phyloP scores from a whole-genome alignment of 2,329 filamentous ascomycete species.

The Scedosporium apiospermum region DNA sequence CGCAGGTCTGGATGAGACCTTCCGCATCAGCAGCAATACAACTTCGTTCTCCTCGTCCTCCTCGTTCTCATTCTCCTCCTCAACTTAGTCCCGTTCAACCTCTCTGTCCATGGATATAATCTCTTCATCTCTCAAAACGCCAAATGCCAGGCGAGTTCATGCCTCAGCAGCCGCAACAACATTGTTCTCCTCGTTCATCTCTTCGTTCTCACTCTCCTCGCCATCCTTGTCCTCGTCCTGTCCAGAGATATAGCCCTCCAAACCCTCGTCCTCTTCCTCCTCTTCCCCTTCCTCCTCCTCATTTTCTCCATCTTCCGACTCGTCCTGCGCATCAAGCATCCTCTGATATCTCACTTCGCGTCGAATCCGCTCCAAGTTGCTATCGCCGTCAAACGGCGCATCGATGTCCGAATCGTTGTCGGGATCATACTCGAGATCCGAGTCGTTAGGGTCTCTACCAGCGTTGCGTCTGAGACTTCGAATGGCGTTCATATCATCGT shows the following conservation, averaged over 20 bases:
- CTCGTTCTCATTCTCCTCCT: too few relatives aligned
- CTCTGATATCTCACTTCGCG: background rate
- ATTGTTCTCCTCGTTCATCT: background rate
- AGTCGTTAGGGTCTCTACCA: conserved; percentile 2
- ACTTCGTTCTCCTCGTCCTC: too few relatives aligned
- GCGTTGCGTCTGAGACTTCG: background rate
- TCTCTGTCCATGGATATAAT: too few relatives aligned
- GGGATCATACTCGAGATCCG: conserved; percentile 2
- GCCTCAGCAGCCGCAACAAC: too few relatives aligned
- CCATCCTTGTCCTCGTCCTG: background rate
- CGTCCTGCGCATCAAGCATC: background rate
- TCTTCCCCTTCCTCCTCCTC: background rate
- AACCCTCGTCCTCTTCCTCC: background rate
- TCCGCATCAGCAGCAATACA: too few relatives aligned
- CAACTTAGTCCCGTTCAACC: too few relatives aligned
- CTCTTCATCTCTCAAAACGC: too few relatives aligned
- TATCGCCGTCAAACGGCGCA: background rate
- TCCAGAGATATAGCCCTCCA: background rate
- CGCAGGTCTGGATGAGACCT: too few relatives aligned
- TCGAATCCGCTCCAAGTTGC: background rate
- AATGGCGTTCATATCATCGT: background rate
- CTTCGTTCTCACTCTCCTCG: background rate
- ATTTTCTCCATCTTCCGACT: background rate
- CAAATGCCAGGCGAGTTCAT: too few relatives aligned
- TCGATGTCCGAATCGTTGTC: conserved; percentile 3